Percentiles rank a stretch among this genome's conserved stretches.
Conservation (phyloP, 805 yeast genomes). For the Candida loeiensis region DNA sequence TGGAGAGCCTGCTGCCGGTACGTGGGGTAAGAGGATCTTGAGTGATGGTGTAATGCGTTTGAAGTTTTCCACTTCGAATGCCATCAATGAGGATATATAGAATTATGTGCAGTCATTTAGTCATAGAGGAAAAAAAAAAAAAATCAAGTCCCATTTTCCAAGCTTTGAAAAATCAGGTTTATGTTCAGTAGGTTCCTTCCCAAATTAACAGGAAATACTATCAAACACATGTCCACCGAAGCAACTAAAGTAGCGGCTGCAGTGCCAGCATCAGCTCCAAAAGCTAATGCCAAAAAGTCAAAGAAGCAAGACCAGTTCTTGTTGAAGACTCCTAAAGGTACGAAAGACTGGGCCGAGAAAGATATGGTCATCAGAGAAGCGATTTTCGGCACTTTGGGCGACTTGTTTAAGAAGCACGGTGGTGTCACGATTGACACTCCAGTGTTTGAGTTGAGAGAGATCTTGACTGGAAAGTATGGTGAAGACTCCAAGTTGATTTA, state of each 20-base stretch:
- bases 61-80: conserved; percentile 38
- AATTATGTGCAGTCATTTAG: conserved; percentile 7
- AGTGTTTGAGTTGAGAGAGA: conserved; percentile 93
- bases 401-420: conserved; percentile 89
- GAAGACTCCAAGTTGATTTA: conserved; percentile 96
- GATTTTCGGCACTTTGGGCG: conserved; percentile 68
- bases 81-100: conserved; percentile 41
- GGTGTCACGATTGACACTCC: conserved; percentile 99
- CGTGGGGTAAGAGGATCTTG: conserved; percentile 78
- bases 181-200: conserved; percentile 9
- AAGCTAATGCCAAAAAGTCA: conserved; percentile 24
- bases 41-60: conserved; percentile 51
- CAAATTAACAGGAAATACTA: conserved; percentile 4
- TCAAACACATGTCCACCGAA: conserved; percentile 17
- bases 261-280: conserved; percentile 15
- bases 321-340: conserved; percentile 92
- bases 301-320: conserved; percentile 59
- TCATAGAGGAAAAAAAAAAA: conserved; percentile 1
- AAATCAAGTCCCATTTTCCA: too few species aligned
- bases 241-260: conserved; percentile 9
- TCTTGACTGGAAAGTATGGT: conserved; percentile 95
- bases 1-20: conserved; percentile 89
- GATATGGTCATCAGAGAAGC: conserved; percentile 95
- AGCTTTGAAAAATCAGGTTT: conserved; percentile 1
- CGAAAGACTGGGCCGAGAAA: conserved; percentile 97